These are phyloP conservation scores for Epichloe elymi DNA, from an alignment of 2,329 filamentous ascomycete genomes.

Conservation along the genomic window DNA sequence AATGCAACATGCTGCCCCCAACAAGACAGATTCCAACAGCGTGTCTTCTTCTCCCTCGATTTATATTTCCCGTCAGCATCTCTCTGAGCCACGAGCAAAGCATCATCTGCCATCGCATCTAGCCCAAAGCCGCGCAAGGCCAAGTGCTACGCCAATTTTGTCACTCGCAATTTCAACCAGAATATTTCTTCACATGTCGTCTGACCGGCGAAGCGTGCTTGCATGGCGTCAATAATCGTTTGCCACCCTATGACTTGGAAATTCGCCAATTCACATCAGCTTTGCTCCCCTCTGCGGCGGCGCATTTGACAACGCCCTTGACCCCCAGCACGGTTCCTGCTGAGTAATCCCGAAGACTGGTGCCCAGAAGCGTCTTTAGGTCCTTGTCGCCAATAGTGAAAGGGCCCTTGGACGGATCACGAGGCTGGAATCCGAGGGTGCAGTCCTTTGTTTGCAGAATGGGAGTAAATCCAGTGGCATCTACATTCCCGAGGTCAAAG, in stretches of 20 bases:
- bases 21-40: no score
- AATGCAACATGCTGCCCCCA: no score
- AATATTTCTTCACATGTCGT: neutral
- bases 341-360: constrained; percentile 10
- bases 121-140: no score
- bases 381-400: constrained; percentile 14
- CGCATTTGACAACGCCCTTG: constrained; percentile 11
- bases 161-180: neutral
- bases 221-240: constrained; percentile 1
- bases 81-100: no score
- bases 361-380: constrained; percentile 10
- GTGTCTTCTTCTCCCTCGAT: no score
- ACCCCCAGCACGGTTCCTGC: constrained; percentile 10
- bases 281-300: constrained; percentile 7
- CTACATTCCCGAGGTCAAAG: constrained; percentile 13
- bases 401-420: constrained; percentile 7
- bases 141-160: no score
- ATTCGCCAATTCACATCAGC: constrained; percentile 13
- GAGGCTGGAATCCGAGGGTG: constrained; percentile 14
- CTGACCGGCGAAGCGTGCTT: neutral
- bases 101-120: no score
- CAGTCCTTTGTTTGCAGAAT: constrained; percentile 15
- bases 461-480: constrained; percentile 10
- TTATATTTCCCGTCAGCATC: no score
- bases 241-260: constrained; percentile 8